These are phyloP conservation scores for Arabidopsis hybrid DNA, from an alignment of 441 rosid genomes.

Conservation along the genomic window DNA sequence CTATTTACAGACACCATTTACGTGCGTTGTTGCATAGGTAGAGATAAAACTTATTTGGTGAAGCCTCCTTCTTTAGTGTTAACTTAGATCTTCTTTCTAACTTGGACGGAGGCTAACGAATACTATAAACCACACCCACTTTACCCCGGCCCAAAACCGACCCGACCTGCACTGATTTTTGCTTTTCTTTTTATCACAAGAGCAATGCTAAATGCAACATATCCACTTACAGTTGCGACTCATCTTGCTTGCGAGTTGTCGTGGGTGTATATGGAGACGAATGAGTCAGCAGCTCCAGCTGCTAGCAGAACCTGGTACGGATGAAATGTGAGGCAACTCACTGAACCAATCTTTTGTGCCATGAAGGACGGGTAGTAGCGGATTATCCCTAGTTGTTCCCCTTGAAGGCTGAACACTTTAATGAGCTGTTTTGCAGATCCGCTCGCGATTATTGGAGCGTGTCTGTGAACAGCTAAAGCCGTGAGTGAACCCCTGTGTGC, in stretches of 20 bases:
- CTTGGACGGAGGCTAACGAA: constrained; percentile 48
- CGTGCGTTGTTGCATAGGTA: constrained; percentile 34
- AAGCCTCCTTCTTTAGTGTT: constrained; percentile 43
- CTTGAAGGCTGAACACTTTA: constrained; percentile 86
- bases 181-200: constrained; percentile 15
- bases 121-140: constrained; percentile 46
- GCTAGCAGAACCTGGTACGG: constrained; percentile 91
- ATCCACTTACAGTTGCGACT: constrained; percentile 17
- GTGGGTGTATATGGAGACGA: constrained; percentile 75
- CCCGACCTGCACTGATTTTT: constrained; percentile 19
- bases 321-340: constrained; percentile 92
- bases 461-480: constrained; percentile 95
- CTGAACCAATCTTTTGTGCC: constrained; percentile 99
- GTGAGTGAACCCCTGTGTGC: constrained; percentile 96
- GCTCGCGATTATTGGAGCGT: constrained; percentile 92
- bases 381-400: constrained; percentile 78
- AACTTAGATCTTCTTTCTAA: constrained; percentile 34
- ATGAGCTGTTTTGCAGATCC: constrained; percentile 94
- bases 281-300: constrained; percentile 92
- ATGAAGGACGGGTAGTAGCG: constrained; percentile 82
- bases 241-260: constrained; percentile 59
- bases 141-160: constrained; percentile 31
- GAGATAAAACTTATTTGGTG: constrained; percentile 44
- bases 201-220: constrained; percentile 29
- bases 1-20: constrained; percentile 48